phyloP scores from a whole-genome alignment of 2,329 filamentous ascomycete genomes.

The Talaromyces sp. region DNA sequence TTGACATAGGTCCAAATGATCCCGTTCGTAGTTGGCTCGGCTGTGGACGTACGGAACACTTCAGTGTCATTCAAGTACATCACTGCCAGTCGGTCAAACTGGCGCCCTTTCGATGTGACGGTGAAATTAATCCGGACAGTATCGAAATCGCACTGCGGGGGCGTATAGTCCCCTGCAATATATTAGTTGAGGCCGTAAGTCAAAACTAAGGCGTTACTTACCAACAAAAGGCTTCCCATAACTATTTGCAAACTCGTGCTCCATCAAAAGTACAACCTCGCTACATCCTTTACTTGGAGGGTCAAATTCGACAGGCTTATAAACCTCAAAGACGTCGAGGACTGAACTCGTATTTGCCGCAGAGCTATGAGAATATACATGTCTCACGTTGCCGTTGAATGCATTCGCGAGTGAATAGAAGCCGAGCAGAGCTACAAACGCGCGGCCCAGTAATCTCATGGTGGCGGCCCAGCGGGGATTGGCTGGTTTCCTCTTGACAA shows the following conservation, averaged over 20 bases:
- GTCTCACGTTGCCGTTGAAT: background rate
- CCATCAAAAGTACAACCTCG: conserved; percentile 55
- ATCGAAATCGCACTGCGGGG: conserved; percentile 66
- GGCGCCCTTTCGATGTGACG: conserved; percentile 63
- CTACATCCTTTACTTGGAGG: conserved; percentile 23
- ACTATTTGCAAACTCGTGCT: conserved; percentile 64
- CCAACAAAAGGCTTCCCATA: conserved; percentile 71
- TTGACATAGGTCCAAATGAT: conserved; percentile 74
- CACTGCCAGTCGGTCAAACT: conserved; percentile 70
- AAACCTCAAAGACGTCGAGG: conserved; percentile 58
- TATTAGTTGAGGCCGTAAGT: conserved; percentile 2
- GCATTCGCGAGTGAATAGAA: conserved; percentile 8
- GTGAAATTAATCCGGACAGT: conserved; percentile 72
- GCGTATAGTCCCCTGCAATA: conserved; percentile 54
- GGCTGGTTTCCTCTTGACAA: background rate
- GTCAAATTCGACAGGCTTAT: conserved; percentile 56
- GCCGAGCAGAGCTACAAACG: conserved; percentile 2
- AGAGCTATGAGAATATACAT: background rate
- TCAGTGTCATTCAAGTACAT: conserved; percentile 75
- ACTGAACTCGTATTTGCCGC: conserved; percentile 4
- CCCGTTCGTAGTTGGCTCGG: conserved; percentile 65
- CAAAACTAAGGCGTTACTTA: conserved; percentile 30
- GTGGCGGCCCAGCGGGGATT: background rate
- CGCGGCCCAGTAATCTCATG: conserved; percentile 4
- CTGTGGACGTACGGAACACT: conserved; percentile 78